Base-by-base conservation (phyloP, 495 filamentous ascomycete species). In the Barbatosphaeria neglecta region DNA sequence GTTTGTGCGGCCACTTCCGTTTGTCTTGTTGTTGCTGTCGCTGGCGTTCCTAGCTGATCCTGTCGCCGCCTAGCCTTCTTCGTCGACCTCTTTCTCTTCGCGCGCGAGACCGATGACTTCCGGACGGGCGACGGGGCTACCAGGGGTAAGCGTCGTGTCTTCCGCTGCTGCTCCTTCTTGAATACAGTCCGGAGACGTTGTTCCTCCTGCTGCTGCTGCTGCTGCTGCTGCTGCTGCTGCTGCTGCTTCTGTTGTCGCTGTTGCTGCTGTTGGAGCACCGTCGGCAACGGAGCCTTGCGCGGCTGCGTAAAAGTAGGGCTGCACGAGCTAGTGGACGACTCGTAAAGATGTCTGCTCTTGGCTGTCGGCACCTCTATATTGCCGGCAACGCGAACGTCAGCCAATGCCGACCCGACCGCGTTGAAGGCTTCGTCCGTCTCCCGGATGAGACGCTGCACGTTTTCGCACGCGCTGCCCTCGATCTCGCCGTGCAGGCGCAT, bases 361-460 rank as follows among this genome's bases (percentile, higher is more conserved):
- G 53, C 42, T 31, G 49, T 40, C 22, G 47, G 33, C 13, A 22
- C 22, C 16, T 41, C 45, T 19, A 54, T 39, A 35, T n/a, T n/a
- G 44, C 39, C 9, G 50, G 41, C 16, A 53, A 49, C 2, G 46
- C 47, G 4, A 55, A 64, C 60, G 28, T 67, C 63, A 15, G 54
- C 57, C 10, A 69, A 39, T 5, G 65, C 57, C 41, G 45, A 50
- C 15, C 57, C 58, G 6, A 65, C 57, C 13, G 56, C 57, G 39
- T 59, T 55, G 47, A 70, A 70, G 19, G 68, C 67, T 44, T 67
- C 59, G 41, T 72, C 70, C 4, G 67, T 62, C 50, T 72, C 66
- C 43, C 59, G 57, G 46, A 69, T 67, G 53, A 75, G 65, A 42
- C 64, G 58, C 38, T 65, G 60, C 13, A 67, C 54, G 49, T 70